phyloP scores from a whole-genome alignment of 2,329 filamentous ascomycete species.

The Claviceps quebecensis region DNA sequence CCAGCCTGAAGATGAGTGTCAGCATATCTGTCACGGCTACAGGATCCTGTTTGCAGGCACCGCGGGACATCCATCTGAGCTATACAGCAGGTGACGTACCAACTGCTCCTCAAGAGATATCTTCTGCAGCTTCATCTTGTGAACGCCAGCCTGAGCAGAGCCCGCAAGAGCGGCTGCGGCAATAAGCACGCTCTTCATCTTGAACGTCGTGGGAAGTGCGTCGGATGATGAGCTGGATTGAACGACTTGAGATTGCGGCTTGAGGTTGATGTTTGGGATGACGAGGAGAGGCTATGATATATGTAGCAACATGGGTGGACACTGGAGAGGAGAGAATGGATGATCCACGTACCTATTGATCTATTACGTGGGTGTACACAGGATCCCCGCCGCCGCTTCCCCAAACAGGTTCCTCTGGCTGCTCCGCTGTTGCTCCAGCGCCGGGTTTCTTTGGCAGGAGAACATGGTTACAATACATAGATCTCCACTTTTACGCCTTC shows the following conservation, averaged over 20 bases:
- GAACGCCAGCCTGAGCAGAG: constrained; percentile 70
- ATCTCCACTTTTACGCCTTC: no score
- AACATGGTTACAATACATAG: not conserved
- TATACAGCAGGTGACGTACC: constrained; percentile 37
- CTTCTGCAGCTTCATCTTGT: constrained; percentile 98
- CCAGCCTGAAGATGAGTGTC: constrained; percentile 39
- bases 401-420: not conserved
- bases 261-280: not conserved
- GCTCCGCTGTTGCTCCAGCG: not conserved
- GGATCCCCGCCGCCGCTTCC: not conserved
- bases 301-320: not conserved
- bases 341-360: not conserved
- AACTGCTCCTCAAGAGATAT: constrained; percentile 83
- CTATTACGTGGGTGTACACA: not conserved
- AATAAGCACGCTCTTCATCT: constrained; percentile 77
- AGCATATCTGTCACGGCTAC: not conserved
- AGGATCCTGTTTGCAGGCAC: constrained; percentile 2
- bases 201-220: constrained; percentile 19
- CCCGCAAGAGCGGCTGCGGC: constrained; percentile 69
- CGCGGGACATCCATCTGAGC: not conserved
- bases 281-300: not conserved
- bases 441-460: not conserved
- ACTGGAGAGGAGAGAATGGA: not conserved
- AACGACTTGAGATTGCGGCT: not conserved
- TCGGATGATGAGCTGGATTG: not conserved